These are phyloP conservation scores for Musa troglodytarum DNA, from an alignment of 176 grass and related monocot genomes.

Conservation along the genomic window DNA sequence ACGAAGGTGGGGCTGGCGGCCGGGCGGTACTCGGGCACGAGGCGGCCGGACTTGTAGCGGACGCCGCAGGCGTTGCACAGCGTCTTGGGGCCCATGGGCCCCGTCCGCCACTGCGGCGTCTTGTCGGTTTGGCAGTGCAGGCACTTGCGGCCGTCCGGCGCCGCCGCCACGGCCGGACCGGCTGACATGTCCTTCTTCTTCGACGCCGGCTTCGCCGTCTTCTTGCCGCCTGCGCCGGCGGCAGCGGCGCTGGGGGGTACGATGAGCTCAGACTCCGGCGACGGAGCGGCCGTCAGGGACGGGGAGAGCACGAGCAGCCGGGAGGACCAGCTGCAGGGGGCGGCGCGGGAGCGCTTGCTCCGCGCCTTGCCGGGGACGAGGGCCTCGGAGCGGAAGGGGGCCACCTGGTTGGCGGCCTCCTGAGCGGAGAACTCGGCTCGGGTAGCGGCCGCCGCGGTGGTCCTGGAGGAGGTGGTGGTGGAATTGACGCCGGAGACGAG, in stretches of 20 bases:
- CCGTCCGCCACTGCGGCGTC: constrained; percentile 93
- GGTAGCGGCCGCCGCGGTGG: not conserved
- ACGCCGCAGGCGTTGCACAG: constrained; percentile 96
- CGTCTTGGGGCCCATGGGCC: constrained; percentile 92
- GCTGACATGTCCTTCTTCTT: constrained; percentile 47
- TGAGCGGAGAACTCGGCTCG: constrained; percentile 10
- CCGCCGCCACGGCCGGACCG: constrained; percentile 11
- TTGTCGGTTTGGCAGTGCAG: constrained; percentile 88
- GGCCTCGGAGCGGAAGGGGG: constrained; percentile 29
- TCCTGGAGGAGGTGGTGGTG: not conserved
- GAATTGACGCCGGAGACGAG: constrained; percentile 41
- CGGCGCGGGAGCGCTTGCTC: constrained; percentile 58
- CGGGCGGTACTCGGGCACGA: constrained; percentile 88
- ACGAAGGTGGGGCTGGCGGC: constrained; percentile 78
- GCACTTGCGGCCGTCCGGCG: constrained; percentile 49
- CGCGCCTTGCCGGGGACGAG: constrained; percentile 52
- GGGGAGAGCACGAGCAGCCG: constrained; percentile 36
- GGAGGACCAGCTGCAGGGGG: constrained; percentile 59
- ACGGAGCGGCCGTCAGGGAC: constrained; percentile 8
- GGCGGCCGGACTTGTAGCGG: constrained; percentile 80
- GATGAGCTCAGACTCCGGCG: constrained; percentile 16
- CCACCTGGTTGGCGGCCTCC: constrained; percentile 4
- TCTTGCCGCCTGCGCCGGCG: constrained; percentile 23
- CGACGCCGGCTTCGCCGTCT: constrained; percentile 14
- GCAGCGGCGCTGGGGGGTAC: constrained; percentile 1